Conservation (phyloP, 2,329 filamentous ascomycete species). For the Phialophora chinensis region DNA sequence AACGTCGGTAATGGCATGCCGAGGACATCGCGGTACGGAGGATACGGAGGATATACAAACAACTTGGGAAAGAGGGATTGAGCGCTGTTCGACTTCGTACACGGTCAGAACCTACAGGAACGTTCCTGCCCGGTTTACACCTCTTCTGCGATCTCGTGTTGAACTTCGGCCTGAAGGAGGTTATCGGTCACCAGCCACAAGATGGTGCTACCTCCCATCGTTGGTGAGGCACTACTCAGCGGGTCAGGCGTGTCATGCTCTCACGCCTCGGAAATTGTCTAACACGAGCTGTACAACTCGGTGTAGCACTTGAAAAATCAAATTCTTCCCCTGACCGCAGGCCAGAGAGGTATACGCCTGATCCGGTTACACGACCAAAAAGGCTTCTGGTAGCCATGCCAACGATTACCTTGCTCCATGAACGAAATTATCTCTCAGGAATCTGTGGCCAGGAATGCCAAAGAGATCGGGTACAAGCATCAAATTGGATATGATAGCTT, state of each 20-base stretch:
- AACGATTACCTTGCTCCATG: too few species aligned
- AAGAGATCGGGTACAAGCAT: too few species aligned
- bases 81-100: background rate
- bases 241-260: background rate
- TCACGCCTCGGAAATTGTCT: background rate
- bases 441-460: too few species aligned
- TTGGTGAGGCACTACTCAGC: background rate
- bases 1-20: conserved; percentile 34
- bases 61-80: conserved; percentile 39
- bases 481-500: too few species aligned
- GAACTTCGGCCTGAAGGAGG: background rate
- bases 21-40: conserved; percentile 38
- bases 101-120: background rate
- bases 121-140: background rate
- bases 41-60: conserved; percentile 39
- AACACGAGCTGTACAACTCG: background rate
- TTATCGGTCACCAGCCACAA: background rate
- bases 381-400: background rate
- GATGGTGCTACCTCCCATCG: background rate
- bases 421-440: too few species aligned
- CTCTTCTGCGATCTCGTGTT: background rate
- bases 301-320: background rate
- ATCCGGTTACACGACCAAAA: background rate
- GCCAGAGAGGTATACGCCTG: background rate
- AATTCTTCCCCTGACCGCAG: background rate